These are phyloP conservation scores for Poa pratensis DNA, from an alignment of 176 grass and related monocot genomes.

Conservation along the genomic window DNA sequence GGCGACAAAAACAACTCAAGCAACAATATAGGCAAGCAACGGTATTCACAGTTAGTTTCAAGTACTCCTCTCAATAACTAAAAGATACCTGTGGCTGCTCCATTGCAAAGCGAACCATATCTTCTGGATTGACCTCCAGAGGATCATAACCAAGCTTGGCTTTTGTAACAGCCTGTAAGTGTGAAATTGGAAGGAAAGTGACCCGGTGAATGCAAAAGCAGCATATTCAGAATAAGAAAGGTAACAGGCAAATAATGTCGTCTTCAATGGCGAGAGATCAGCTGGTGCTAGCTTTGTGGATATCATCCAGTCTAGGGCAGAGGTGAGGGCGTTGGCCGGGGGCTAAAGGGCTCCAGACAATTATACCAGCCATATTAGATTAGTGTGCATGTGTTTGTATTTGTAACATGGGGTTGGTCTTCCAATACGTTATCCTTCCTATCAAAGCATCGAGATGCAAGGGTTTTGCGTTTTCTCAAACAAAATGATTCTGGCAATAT, in stretches of 20 bases:
- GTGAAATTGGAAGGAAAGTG: slow-evolving; percentile 47
- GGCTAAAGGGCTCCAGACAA: slow-evolving; percentile 7
- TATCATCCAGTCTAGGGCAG: neutral
- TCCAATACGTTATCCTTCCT: neutral
- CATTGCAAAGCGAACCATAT: slow-evolving; percentile 98
- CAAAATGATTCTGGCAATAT: slow-evolving; percentile 1
- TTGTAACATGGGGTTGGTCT: neutral
- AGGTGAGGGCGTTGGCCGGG: neutral
- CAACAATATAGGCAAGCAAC: slow-evolving; percentile 10
- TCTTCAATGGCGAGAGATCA: neutral
- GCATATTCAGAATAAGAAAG: slow-evolving; percentile 6
- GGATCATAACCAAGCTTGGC: slow-evolving; percentile 97
- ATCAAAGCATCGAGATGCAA: slow-evolving; percentile 11
- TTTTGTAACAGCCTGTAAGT: slow-evolving; percentile 92
- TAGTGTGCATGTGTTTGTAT: neutral
- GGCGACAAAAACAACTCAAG: slow-evolving; percentile 5
- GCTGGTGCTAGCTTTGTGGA: neutral
- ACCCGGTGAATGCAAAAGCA: slow-evolving; percentile 15
- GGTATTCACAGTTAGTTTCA: slow-evolving; percentile 25
- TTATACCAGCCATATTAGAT: slow-evolving; percentile 11
- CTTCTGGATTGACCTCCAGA: slow-evolving; percentile 96
- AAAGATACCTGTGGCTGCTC: slow-evolving; percentile 77
- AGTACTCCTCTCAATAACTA: slow-evolving; percentile 19
- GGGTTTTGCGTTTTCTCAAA: neutral
- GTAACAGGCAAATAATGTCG: neutral